Conservation (phyloP, 805 yeast species). For the Brettanomyces bruxellensis region DNA sequence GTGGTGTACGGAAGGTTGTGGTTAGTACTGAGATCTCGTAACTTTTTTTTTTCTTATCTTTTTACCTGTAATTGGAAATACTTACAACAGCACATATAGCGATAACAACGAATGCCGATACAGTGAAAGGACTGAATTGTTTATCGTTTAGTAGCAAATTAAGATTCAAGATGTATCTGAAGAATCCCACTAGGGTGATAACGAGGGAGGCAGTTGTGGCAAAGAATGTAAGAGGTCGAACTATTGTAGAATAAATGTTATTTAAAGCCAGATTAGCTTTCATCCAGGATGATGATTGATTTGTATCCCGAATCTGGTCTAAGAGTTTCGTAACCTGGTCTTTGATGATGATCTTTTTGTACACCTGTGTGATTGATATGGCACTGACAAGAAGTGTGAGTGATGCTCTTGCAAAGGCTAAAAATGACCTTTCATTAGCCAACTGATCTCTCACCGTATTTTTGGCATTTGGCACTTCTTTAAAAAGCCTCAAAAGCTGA, state of each 20-base stretch:
- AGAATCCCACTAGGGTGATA: conserved; percentile 1
- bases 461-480: conserved; percentile 1
- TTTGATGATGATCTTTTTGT: conserved; percentile 19
- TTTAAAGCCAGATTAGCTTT: not conserved
- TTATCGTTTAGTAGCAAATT: conserved; percentile 9
- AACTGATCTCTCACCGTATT: conserved; percentile 36
- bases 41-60: too few species aligned
- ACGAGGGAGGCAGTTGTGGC: not conserved
- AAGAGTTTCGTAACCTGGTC: not conserved
- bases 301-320: not conserved
- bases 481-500: not conserved
- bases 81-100: not conserved
- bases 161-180: conserved; percentile 12
- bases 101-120: not conserved
- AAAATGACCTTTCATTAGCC: conserved; percentile 41
- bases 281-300: not conserved
- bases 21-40: too few species aligned
- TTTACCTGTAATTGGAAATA: too few species aligned
- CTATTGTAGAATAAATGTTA: not conserved
- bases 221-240: not conserved
- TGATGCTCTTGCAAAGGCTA: conserved; percentile 38
- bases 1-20: too few species aligned
- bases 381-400: conserved; percentile 31
- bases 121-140: conserved; percentile 4
- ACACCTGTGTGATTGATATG: conserved; percentile 33